phyloP scores from a whole-genome alignment of 306 rosid species.

The Pterocarpus macrocarpus region DNA sequence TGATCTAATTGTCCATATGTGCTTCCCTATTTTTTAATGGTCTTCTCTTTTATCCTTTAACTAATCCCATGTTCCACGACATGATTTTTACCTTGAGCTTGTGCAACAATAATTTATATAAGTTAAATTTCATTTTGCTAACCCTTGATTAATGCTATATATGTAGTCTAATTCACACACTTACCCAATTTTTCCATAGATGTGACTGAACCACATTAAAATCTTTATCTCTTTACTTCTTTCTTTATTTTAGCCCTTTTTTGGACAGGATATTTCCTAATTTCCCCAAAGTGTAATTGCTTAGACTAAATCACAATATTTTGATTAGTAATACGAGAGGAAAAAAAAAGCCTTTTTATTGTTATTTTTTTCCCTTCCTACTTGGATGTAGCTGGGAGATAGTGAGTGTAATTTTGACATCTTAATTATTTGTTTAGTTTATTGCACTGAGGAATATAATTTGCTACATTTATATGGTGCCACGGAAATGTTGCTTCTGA shows the following conservation, averaged over 20 bases:
- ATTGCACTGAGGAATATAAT: no score
- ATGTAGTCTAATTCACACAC: slow-evolving; percentile 1
- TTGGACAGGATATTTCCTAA: neutral
- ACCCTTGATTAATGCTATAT: slow-evolving; percentile 24
- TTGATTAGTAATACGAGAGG: neutral
- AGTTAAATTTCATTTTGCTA: slow-evolving; percentile 11
- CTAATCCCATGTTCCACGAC: neutral
- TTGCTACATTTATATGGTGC: no score
- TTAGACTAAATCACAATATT: slow-evolving; percentile 1
- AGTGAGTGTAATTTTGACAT: slow-evolving; percentile 6
- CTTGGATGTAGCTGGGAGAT: neutral
- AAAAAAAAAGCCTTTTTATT: neutral
- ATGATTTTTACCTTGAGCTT: slow-evolving; percentile 14
- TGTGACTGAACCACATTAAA: slow-evolving; percentile 27
- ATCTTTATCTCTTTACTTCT: neutral
- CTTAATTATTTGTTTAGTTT: no score
- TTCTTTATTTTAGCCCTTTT: neutral
- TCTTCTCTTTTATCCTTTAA: neutral
- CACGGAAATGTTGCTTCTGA: neutral
- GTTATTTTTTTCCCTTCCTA: neutral
- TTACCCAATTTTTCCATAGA: neutral
- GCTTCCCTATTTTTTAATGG: neutral
- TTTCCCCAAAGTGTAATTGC: neutral
- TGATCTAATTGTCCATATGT: slow-evolving; percentile 8
- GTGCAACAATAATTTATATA: slow-evolving; percentile 14